Base-by-base conservation (phyloP, 2,329 filamentous ascomycete genomes). In the Zasmidium cellare region DNA sequence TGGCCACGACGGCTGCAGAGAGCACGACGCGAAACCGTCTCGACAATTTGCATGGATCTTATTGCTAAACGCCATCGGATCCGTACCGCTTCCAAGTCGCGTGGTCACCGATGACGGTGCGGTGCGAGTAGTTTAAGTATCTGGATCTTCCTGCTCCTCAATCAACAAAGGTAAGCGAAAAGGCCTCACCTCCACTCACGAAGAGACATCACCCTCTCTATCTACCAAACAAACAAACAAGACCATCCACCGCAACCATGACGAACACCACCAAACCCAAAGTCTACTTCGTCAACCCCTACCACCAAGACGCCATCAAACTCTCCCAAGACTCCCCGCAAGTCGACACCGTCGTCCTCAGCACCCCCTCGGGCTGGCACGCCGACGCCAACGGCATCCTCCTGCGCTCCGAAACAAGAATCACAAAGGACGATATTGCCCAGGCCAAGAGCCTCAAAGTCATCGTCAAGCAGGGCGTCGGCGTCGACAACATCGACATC, bases 401-500 rank as follows among this genome's bases (percentile, higher is more conserved):
- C 9, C 56, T 72, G 14, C 63, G 67, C 19, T 65, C 61, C 11
- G 68, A 69, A 9, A 67, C 66, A 3, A 51, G 47, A 9, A 63
- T 71, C 19, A 56, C 59, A 19, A 52, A 55, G 12, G 44, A 52
- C 20, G 67, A 71, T 31, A 47, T 74, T 24, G 48, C 53, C 14
- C 18, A 64, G 28, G 66, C 68, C 9, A 64, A 62, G 12, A 47
- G 72, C 69, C 74, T 82, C 19, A 73, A 74, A 58, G 71, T 77
- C 24, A 72, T 82, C 47, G 75, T 77, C 55, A 71, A 80, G 25
- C 75, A 77, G 64, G 80, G 79, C 23, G 75, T 76, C 14, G 80
- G 80, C 25, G 77, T 75, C 55, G 78, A 80, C 63, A 76, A 74
- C 58, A 71, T 82, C 41, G 78, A 81, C 61, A 71, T 80, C 20